Base-by-base conservation (phyloP, 2,329 filamentous ascomycete species). In the Fusarium subglutinans region DNA sequence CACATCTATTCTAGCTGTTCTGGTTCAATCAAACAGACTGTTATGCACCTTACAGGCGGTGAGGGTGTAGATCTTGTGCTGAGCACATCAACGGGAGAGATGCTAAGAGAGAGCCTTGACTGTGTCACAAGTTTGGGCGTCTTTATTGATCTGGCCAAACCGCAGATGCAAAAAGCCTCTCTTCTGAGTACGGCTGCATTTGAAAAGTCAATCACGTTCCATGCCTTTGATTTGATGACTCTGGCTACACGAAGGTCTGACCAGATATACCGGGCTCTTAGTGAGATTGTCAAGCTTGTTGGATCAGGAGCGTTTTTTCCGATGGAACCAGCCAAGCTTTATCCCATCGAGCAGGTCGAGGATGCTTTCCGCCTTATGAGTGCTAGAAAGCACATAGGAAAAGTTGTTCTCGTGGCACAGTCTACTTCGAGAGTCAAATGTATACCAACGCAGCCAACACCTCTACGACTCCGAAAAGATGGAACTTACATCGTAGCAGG, bases 21-120 rank as follows among this genome's bases (percentile, higher is more conserved):
- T 1, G 30, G 55, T 12, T 62, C 56, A 2, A 18, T 64, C 3
- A 64, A 62, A 15, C 22, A 38, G 10, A 51, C 24, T 8, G 51
- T 64, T 22, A 61, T 62, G 62, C 56, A 22, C 40, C 30, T 62
- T 14, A 64, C 56, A 7, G 24, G 11, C 11, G 38, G 44, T 6
- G 37, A 38, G 13, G 62, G 62, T 15, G 56, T 64, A 7, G 62
- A 64, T 22, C 45, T 38, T 10, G 62, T 64, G 5, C 56, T 64
- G 17, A 51, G 51, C 56, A 51, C 45, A 10, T 64, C 62, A 3
- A 64, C 24, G 0, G 62, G 62, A 14, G 62, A 64, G 38, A 64
- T 51, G 56, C 55, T 64, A 2, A 61, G 56, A 30, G 62, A 62
- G 8, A 64, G 62, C 6, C 56, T 64, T 6, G 62, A 64, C 11